Percentiles rank a stretch among this genome's conserved stretches.
phyloP scores from a whole-genome alignment of 208 protist genomes.

The Lotmaria passim region DNA sequence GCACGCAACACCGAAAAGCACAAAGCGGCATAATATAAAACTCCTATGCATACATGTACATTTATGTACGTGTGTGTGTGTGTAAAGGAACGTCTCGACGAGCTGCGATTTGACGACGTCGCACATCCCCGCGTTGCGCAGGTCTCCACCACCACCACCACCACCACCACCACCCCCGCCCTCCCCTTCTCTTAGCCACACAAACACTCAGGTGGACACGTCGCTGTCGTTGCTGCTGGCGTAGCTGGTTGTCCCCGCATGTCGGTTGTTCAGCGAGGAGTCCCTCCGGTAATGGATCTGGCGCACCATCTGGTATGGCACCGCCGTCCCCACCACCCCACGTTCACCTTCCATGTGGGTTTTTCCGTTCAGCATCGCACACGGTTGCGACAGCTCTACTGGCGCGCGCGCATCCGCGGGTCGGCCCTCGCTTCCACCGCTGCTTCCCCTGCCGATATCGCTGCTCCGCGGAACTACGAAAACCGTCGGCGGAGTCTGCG shows the following conservation, averaged over 20 bases:
- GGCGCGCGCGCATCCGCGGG: neutral
- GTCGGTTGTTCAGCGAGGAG: neutral
- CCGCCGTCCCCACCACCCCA: no score
- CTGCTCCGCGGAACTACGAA: neutral
- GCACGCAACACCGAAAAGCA: no score
- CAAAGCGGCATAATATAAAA: no score
- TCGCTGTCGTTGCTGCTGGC: slow-evolving; percentile 26
- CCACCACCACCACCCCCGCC: no score
- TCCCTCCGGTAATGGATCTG: neutral
- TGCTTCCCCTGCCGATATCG: neutral
- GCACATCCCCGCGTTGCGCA: no score
- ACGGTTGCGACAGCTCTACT: neutral
- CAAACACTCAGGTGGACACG: slow-evolving; percentile 11
- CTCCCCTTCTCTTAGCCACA: no score
- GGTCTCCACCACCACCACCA: no score
- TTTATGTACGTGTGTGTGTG: no score
- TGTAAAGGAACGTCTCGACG: no score
- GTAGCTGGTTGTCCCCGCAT: neutral
- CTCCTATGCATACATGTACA: no score
- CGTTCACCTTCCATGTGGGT: neutral
- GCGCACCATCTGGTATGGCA: neutral
- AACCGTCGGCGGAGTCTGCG: neutral
- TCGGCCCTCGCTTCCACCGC: no score
- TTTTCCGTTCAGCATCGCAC: slow-evolving; percentile 12
- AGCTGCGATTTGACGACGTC: no score